phyloP scores from a whole-genome alignment of 2,329 filamentous ascomycete genomes.

The Alternaria gansuensis region DNA sequence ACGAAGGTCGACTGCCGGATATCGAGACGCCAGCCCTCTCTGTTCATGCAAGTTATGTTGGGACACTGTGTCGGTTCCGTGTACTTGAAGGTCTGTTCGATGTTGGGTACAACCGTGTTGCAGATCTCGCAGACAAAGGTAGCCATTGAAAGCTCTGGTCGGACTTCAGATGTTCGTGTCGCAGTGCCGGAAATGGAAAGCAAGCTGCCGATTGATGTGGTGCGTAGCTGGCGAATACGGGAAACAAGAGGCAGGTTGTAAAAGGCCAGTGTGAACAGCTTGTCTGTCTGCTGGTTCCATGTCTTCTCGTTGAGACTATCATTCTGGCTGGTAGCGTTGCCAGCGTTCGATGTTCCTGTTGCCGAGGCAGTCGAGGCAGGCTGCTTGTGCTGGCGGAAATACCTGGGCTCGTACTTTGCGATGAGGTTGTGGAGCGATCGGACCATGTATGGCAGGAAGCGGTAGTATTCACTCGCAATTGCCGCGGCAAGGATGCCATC shows the following conservation, averaged over 20 bases:
- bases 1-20: slow-evolving; percentile 97
- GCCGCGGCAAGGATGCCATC: slow-evolving; percentile 85
- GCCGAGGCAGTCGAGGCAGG: slow-evolving; percentile 77
- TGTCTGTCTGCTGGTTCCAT: slow-evolving; percentile 93
- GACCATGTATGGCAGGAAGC: slow-evolving; percentile 90
- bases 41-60: slow-evolving; percentile 85
- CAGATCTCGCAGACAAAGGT: slow-evolving; percentile 93
- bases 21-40: slow-evolving; percentile 93
- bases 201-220: slow-evolving; percentile 88
- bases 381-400: slow-evolving; percentile 92
- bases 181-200: slow-evolving; percentile 97
- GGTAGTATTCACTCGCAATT: slow-evolving; percentile 90
- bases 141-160: slow-evolving; percentile 88
- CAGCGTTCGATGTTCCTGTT: slow-evolving; percentile 70
- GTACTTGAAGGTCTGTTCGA: slow-evolving; percentile 97
- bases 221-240: slow-evolving; percentile 83
- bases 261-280: slow-evolving; percentile 90
- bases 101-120: slow-evolving; percentile 82
- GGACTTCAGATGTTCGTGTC: slow-evolving; percentile 94
- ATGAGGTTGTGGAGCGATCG: slow-evolving; percentile 91
- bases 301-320: slow-evolving; percentile 73
- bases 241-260: slow-evolving; percentile 92
- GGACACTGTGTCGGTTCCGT: slow-evolving; percentile 97
- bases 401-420: slow-evolving; percentile 90
- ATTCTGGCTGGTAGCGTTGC: slow-evolving; percentile 66